Base-by-base conservation (phyloP, 2,329 filamentous ascomycete species). In the Aspergillus phoenicis region DNA sequence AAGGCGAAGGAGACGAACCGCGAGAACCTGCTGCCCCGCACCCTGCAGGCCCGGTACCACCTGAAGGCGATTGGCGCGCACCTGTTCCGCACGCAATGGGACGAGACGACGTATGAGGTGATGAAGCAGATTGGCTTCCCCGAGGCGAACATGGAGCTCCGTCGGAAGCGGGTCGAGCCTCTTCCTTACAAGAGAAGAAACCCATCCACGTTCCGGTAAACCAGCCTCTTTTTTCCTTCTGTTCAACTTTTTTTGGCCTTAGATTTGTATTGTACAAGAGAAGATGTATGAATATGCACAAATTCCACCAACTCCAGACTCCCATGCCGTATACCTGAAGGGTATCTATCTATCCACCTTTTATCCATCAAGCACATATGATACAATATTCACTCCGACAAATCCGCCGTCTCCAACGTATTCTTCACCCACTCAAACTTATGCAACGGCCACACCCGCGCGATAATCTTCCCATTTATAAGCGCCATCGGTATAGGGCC, bases 11-110 rank as follows among this genome's bases (percentile, higher is more conserved):
- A 77, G 58, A 71, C 72, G 11, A 75, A 80, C 68, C 85, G 90
- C 56, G 85, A 93, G 52, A 84, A 83, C 51, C 96, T 96, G 80
- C 88, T 84, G 59, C 80, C 97, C 63, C 88, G 91, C 72, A 87
- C 85, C 63, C 90, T 96, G 75, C 85, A 89, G 66, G 85, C 88
- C 73, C 88, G 87, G 73, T 86, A 91, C 74, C 78, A 81, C 60
- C 81, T 95, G 63, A 84, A 82, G 61, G 86, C 93, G 7, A 87
- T 97, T 61, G 93, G 93, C 47, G 90, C 92, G 69, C 91, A 88
- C 73, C 81, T 99, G 69, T 99, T 98, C 87, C 88, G 95, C 67
- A 89, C 87, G 62, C 81, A 90, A 66, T 98, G 93, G 91, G 95
- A 99, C 76, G 91, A 95, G 62, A 87, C 85, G 70, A 99, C 91